These are phyloP conservation scores for Aspergillus sp. DNA, from an alignment of 2,329 filamentous ascomycete genomes.

Conservation along the genomic window DNA sequence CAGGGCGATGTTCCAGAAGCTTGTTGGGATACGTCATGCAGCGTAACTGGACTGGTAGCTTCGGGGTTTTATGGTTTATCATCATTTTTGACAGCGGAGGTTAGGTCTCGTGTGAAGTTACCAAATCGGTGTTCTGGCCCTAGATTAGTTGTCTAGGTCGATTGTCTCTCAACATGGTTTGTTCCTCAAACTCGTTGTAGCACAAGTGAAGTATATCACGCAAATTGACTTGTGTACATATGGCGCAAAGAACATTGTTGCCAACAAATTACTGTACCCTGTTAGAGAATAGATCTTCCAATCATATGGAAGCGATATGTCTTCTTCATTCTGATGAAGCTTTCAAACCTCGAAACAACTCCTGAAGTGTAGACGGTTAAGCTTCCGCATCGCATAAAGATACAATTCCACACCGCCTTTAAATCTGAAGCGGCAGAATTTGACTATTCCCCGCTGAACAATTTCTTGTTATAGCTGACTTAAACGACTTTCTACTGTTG, in stretches of 20 bases:
- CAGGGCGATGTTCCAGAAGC: not conserved
- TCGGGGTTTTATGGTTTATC: not conserved
- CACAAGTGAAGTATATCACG: not conserved
- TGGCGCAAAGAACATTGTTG: not conserved
- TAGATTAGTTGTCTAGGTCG: not conserved
- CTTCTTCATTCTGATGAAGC: too few species aligned
- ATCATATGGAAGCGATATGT: not conserved
- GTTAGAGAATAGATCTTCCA: not conserved
- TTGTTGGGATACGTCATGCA: not conserved
- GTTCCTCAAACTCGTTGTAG: too few species aligned
- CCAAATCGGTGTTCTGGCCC: not conserved
- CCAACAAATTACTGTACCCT: not conserved
- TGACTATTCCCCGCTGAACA: slow-evolving; percentile 7
- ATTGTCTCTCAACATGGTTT: too few species aligned
- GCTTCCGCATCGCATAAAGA: not conserved
- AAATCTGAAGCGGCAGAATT: slow-evolving; percentile 7
- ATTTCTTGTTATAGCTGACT: slow-evolving; percentile 4
- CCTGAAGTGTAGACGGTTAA: not conserved
- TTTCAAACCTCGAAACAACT: too few species aligned
- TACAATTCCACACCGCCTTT: slow-evolving; percentile 7
- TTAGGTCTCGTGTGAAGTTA: not conserved
- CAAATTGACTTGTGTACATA: not conserved
- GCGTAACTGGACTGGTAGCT: not conserved
- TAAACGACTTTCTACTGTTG: not conserved
- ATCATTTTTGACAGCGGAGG: not conserved